phyloP scores from a whole-genome alignment of 2,329 filamentous ascomycete genomes.

The Phaeomoniella chlamydospora region DNA sequence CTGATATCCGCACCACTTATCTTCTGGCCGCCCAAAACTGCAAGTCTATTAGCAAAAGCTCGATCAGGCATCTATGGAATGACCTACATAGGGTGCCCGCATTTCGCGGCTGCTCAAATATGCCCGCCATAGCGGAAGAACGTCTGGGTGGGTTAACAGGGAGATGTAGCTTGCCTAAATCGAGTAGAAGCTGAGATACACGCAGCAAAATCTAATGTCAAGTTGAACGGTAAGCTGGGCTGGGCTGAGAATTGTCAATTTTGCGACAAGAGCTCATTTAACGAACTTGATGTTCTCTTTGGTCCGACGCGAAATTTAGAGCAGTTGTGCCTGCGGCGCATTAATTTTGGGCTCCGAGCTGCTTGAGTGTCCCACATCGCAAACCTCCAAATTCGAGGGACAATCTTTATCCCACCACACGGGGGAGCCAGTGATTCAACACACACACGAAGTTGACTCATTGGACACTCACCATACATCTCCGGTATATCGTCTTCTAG shows the following conservation, averaged over 20 bases:
- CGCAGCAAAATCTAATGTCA: too few species aligned
- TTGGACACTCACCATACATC: too few species aligned
- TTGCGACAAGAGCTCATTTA: too few species aligned
- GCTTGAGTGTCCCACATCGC: background rate
- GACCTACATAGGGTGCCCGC: constrained; percentile 70
- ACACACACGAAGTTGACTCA: too few species aligned
- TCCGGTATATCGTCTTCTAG: too few species aligned
- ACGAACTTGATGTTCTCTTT: too few species aligned
- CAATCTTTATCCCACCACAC: background rate
- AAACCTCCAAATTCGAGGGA: background rate
- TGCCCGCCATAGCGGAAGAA: constrained; percentile 59
- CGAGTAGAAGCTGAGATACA: too few species aligned
- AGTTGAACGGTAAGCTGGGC: too few species aligned
- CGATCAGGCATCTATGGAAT: constrained; percentile 4
- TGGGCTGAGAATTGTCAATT: too few species aligned
- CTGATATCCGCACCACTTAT: constrained; percentile 93
- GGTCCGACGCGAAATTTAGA: background rate
- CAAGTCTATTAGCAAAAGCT: constrained; percentile 15
- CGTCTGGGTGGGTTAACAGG: too few species aligned
- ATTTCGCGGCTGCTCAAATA: constrained; percentile 91
- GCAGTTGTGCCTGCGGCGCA: background rate
- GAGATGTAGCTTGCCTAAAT: too few species aligned
- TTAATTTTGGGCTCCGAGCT: background rate
- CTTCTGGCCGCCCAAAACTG: constrained; percentile 88
- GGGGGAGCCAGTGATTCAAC: background rate